A percentile compares a stretch with the other conserved stretches of the same genome.
Evolutionary conservation across 257 asterid genomes (phyloP).

Genomic region (Gentiana straminea): DNA sequence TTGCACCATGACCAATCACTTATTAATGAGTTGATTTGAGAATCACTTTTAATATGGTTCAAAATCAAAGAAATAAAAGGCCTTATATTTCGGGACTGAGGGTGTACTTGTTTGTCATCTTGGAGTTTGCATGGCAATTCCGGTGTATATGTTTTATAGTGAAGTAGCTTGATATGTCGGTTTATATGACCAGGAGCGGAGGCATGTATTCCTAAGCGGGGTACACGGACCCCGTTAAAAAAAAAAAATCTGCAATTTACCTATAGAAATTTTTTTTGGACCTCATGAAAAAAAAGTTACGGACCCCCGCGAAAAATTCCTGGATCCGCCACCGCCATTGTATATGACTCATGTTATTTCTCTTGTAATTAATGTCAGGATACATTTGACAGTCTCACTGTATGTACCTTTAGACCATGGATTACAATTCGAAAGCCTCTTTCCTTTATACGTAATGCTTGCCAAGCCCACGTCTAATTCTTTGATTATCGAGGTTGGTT

Average conservation of each 20-base stretch:
- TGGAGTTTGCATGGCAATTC: not conserved
- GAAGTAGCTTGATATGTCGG: not conserved
- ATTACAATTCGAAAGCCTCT: slow-evolving; percentile 45
- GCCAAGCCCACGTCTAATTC: slow-evolving; percentile 61
- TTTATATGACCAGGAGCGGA: not conserved
- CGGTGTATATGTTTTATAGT: not conserved
- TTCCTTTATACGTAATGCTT: slow-evolving; percentile 77
- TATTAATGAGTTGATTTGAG: too few species aligned
- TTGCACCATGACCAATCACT: too few species aligned
- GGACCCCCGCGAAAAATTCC: too few species aligned
- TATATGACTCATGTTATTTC: not conserved
- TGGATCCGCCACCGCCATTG: too few species aligned
- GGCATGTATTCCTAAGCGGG: too few species aligned
- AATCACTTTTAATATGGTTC: too few species aligned
- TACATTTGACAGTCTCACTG: slow-evolving; percentile 70
- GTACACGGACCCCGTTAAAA: too few species aligned
- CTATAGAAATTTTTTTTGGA: too few species aligned
- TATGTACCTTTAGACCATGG: slow-evolving; percentile 60
- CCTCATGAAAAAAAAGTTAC: too few species aligned
- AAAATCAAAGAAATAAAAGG: too few species aligned
- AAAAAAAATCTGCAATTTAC: too few species aligned
- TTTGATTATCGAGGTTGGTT: slow-evolving; percentile 53
- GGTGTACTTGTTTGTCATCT: not conserved
- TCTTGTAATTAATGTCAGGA: slow-evolving; percentile 30
- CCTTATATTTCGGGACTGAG: too few species aligned